These are phyloP conservation scores for Hirschioporus abietinus DNA, from an alignment of 768 basidiomycete genomes.

Conservation along the genomic window DNA sequence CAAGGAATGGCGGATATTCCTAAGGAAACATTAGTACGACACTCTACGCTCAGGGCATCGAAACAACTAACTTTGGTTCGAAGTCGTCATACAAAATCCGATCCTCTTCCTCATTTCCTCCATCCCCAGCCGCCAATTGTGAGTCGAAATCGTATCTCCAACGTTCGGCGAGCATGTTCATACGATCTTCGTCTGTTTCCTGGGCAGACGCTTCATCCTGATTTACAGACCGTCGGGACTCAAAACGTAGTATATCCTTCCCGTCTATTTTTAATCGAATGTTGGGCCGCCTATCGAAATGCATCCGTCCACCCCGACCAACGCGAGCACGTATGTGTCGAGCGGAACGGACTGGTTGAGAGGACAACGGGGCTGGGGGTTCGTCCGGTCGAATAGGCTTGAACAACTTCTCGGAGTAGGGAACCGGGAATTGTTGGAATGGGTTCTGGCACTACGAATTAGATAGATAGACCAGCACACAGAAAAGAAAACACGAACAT, in stretches of 20 bases:
- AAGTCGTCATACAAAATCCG: conserved; percentile 70
- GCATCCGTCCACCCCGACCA: conserved; percentile 77
- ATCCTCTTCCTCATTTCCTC: conserved; percentile 63
- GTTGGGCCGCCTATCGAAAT: conserved; percentile 63
- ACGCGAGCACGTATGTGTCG: conserved; percentile 59
- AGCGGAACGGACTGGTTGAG: conserved; percentile 33
- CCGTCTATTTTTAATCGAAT: conserved; percentile 13
- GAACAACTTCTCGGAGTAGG: conserved; percentile 63
- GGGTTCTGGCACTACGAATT: conserved; percentile 42
- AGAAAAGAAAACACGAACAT: conserved; percentile 42
- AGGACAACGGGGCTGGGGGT: conserved; percentile 26
- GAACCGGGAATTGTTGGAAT: conserved; percentile 57
- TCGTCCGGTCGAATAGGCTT: conserved; percentile 47
- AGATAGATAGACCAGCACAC: conserved; percentile 3
- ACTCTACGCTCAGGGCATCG: not conserved
- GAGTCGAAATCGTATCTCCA: conserved; percentile 74
- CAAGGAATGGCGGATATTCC: conserved; percentile 52
- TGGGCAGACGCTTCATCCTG: conserved; percentile 2
- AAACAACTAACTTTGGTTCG: conserved; percentile 38
- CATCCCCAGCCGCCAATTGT: conserved; percentile 44
- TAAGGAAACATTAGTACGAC: conserved; percentile 19
- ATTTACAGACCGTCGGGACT: conserved; percentile 2
- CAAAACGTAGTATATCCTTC: conserved; percentile 7
- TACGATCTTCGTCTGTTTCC: conserved; percentile 33
- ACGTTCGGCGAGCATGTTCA: conserved; percentile 43